Evolutionary conservation across 1,284 basidiomycete genomes (phyloP).

Genomic region (Malassezia cuniculi): DNA sequence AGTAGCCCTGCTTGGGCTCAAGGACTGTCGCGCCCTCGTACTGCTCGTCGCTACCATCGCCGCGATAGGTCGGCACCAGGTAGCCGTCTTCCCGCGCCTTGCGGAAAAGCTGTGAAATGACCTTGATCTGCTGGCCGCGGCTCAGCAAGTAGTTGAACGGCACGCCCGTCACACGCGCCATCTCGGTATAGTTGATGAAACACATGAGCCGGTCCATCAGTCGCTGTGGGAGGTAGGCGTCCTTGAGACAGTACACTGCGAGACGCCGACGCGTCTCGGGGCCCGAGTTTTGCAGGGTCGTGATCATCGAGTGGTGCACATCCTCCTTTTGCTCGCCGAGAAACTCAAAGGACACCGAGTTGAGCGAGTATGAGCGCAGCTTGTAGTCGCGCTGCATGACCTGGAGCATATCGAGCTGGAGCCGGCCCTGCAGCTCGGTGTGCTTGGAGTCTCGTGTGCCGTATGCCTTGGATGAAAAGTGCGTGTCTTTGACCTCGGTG

Average conservation of each 20-base stretch:
- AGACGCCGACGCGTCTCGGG: constrained; percentile 42
- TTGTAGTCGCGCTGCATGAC: constrained; percentile 46
- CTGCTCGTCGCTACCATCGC: constrained; percentile 42
- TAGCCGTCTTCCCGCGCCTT: constrained; percentile 43
- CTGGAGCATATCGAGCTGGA: constrained; percentile 44
- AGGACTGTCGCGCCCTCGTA: constrained; percentile 44
- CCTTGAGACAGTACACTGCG: constrained; percentile 44
- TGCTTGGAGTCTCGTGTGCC: constrained; percentile 43
- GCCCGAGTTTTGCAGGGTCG: constrained; percentile 42
- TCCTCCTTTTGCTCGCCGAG: constrained; percentile 45
- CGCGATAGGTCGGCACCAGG: constrained; percentile 40
- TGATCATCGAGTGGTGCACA: constrained; percentile 43
- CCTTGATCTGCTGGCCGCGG: constrained; percentile 45
- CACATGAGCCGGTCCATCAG: constrained; percentile 46
- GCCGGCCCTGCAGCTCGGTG: constrained; percentile 42
- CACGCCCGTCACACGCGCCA: constrained; percentile 44
- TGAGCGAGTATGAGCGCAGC: constrained; percentile 41
- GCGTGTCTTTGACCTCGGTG: constrained; percentile 43
- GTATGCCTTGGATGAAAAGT: constrained; percentile 45
- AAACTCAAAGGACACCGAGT: constrained; percentile 44
- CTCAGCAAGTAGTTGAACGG: constrained; percentile 45
- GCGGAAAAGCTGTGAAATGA: constrained; percentile 42
- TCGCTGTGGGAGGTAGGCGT: constrained; percentile 44
- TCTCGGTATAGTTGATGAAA: constrained; percentile 45
- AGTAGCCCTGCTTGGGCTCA: constrained; percentile 44